Evolutionary conservation across 1,284 basidiomycete species (phyloP).

Genomic region (Rhodotorula glutinis): DNA sequence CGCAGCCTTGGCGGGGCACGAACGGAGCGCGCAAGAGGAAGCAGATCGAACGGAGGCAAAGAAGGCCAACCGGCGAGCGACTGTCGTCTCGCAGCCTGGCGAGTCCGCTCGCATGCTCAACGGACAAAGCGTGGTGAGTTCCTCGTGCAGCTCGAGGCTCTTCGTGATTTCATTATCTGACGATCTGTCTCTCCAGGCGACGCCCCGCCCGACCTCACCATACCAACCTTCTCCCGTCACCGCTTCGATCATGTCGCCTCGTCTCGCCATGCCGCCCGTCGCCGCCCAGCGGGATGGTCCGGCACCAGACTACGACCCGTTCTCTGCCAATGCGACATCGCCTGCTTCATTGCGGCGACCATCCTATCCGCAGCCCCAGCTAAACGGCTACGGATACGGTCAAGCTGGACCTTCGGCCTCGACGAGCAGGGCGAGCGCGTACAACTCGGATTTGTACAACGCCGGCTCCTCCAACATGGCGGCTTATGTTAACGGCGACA

Average conservation of each 20-base stretch:
- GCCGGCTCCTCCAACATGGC: constrained; percentile 54
- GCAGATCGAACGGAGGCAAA: constrained; percentile 15
- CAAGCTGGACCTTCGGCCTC: neutral
- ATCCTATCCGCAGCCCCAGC: constrained; percentile 24
- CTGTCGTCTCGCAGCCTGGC: constrained; percentile 15
- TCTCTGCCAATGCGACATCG: constrained; percentile 7
- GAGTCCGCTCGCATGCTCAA: constrained; percentile 1
- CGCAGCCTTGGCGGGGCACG: constrained; percentile 42
- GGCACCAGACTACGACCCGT: constrained; percentile 35
- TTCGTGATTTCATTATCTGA: too few species aligned
- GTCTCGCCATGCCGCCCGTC: constrained; percentile 34
- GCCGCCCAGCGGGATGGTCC: constrained; percentile 38
- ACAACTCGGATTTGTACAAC: constrained; percentile 53
- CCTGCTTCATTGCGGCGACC: neutral
- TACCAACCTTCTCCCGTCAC: neutral
- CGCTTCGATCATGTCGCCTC: constrained; percentile 18
- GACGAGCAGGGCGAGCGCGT: neutral
- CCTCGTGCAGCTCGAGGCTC: too few species aligned
- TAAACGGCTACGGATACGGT: constrained; percentile 32
- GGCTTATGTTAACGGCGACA: constrained; percentile 1
- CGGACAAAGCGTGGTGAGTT: neutral
- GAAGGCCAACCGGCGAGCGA: constrained; percentile 25
- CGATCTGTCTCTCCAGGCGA: neutral
- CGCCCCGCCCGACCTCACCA: neutral
- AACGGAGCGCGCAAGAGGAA: constrained; percentile 33